These are phyloP conservation scores for Coelastrella sp. DNA, from an alignment of 139 green algal genomes.

Conservation along the genomic window DNA sequence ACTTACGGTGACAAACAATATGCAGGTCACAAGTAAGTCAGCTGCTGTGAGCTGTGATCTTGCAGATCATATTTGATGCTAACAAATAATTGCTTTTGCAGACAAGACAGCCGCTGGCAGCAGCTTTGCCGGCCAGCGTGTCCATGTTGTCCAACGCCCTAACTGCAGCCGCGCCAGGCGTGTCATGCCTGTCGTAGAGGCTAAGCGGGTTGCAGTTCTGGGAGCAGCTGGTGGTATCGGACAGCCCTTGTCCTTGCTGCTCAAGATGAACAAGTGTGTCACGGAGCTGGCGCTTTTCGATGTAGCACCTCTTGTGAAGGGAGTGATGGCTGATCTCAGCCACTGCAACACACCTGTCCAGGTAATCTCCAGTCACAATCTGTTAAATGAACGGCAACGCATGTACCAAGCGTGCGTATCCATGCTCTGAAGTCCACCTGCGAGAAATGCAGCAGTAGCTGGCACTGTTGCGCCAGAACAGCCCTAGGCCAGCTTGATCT, in stretches of 20 bases:
- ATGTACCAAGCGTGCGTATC: too few species aligned
- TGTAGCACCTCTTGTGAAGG: conserved; percentile 86
- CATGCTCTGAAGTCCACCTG: too few species aligned
- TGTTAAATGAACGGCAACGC: too few species aligned
- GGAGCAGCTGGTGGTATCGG: conserved; percentile 90
- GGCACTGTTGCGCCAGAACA: too few species aligned
- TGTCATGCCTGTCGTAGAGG: conserved; percentile 38
- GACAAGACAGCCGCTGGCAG: neutral
- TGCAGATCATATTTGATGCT: neutral
- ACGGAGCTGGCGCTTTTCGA: conserved; percentile 97
- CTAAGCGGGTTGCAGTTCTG: conserved; percentile 78
- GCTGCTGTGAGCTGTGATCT: neutral
- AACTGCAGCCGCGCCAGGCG: conserved; percentile 1
- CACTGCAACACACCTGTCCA: conserved; percentile 93
- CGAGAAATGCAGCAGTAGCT: too few species aligned
- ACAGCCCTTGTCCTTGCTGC: conserved; percentile 87
- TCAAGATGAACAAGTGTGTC: conserved; percentile 92
- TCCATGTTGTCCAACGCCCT: conserved; percentile 32
- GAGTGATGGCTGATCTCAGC: conserved; percentile 93
- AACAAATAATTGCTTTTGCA: neutral
- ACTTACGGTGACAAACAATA: neutral
- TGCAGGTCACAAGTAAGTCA: neutral
- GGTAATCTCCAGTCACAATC: conserved; percentile 50
- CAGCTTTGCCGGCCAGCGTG: conserved; percentile 27
- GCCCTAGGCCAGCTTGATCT: too few species aligned